phyloP scores from a whole-genome alignment of 331 rosid genomes.

The Malus hybrid region DNA sequence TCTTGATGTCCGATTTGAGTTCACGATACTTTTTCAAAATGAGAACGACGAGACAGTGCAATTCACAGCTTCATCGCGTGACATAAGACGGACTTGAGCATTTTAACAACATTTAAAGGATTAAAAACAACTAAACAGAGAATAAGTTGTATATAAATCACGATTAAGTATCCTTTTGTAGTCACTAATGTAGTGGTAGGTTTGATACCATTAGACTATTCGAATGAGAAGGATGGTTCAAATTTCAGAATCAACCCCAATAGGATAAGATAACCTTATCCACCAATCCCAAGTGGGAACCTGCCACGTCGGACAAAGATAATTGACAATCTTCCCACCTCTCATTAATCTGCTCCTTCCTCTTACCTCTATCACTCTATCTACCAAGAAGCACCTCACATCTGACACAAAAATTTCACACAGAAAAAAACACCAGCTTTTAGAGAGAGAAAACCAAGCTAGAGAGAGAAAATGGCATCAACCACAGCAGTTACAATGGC shows the following conservation, averaged over 20 bases:
- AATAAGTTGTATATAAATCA: too few relatives aligned
- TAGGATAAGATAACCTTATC: constrained; percentile 56
- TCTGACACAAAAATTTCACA: neutral
- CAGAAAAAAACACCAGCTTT: neutral
- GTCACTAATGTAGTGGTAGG: neutral
- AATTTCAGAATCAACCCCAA: constrained; percentile 8
- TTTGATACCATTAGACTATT: neutral
- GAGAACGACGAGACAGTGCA: too few relatives aligned
- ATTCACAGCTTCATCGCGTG: too few relatives aligned
- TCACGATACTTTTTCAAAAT: too few relatives aligned
- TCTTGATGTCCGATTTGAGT: too few relatives aligned
- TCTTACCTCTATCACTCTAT: neutral
- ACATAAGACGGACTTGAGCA: too few relatives aligned
- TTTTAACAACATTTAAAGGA: too few relatives aligned
- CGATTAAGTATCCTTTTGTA: too few relatives aligned
- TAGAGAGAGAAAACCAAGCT: neutral
- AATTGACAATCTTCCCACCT: constrained; percentile 41
- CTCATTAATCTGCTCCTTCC: constrained; percentile 19
- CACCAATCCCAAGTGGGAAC: constrained; percentile 11
- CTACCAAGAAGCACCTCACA: neutral
- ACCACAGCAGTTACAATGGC: constrained; percentile 79
- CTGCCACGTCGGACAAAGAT: constrained; percentile 60
- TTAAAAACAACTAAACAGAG: too few relatives aligned
- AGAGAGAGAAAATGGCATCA: constrained; percentile 47
- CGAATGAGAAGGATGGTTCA: neutral